Evolutionary conservation across 2,329 filamentous ascomycete genomes (phyloP).

Genomic region (Aspergillus costaricaensis): DNA sequence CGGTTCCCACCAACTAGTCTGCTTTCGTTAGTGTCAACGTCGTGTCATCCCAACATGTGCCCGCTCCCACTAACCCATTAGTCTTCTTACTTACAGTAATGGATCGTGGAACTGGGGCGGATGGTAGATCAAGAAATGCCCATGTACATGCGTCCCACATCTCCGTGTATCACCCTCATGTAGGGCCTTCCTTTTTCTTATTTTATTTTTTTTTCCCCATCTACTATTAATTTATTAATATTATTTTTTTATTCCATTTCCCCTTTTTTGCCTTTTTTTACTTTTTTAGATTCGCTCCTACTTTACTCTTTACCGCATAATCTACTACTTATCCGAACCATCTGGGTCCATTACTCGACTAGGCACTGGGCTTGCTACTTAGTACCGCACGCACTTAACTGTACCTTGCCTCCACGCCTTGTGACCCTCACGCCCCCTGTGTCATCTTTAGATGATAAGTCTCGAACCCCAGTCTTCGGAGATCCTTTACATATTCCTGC

Average conservation of each 20-base stretch:
- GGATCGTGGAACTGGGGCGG: conserved; percentile 41
- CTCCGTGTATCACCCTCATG: conserved; percentile 9
- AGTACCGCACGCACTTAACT: conserved; percentile 3
- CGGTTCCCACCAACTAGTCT: conserved; percentile 23
- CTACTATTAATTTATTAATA: too few relatives aligned
- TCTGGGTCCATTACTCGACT: conserved; percentile 19
- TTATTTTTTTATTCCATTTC: conserved; percentile 9
- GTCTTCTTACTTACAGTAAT: conserved; percentile 13
- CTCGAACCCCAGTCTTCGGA: conserved; percentile 21
- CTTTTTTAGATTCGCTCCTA: neutral
- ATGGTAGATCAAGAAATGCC: conserved; percentile 35
- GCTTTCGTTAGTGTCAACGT: conserved; percentile 41
- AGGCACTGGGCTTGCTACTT: conserved; percentile 3
- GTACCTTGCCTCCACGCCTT: conserved; percentile 27
- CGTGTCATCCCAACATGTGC: conserved; percentile 41
- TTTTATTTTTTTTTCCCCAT: conserved; percentile 9
- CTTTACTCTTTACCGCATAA: conserved; percentile 4
- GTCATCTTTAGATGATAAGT: conserved; percentile 24
- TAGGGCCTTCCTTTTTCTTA: conserved; percentile 23
- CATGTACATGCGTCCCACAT: conserved; percentile 13
- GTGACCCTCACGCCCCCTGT: conserved; percentile 24
- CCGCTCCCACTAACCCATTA: conserved; percentile 5
- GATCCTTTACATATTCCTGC: conserved; percentile 26
- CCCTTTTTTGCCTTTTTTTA: neutral
- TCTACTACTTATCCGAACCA: conserved; percentile 9